Conservation (phyloP, 495 filamentous ascomycete species). For the Hypoxylon fragiforme region DNA sequence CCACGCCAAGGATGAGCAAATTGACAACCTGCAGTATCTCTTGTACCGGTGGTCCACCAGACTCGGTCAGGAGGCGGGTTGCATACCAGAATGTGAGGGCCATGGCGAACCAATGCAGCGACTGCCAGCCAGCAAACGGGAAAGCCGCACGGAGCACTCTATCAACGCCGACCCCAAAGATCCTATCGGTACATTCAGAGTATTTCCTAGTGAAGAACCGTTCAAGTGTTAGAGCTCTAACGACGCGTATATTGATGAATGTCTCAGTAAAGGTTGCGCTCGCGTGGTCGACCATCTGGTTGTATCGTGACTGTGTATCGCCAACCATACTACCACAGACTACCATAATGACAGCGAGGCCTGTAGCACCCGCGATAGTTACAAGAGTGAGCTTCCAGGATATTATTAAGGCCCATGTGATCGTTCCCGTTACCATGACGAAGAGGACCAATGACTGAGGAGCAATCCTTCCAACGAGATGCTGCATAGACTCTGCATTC, state of each 20-base stretch:
- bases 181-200: constrained; percentile 47
- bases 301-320: constrained; percentile 71
- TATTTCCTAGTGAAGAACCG: constrained; percentile 72
- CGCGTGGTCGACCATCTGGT: constrained; percentile 58
- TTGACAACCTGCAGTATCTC: constrained; percentile 74
- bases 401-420: constrained; percentile 73
- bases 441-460: constrained; percentile 66
- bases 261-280: constrained; percentile 73
- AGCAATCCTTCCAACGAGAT: constrained; percentile 76
- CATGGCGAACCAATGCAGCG: constrained; percentile 69
- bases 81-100: constrained; percentile 87
- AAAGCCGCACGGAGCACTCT: constrained; percentile 66
- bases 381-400: constrained; percentile 86
- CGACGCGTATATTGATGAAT: constrained; percentile 79
- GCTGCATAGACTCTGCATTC: constrained; percentile 85
- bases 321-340: constrained; percentile 63
- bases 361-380: constrained; percentile 66
- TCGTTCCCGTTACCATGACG: constrained; percentile 64
- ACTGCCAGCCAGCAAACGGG: constrained; percentile 76
- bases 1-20: constrained; percentile 79
- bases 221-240: constrained; percentile 78
- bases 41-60: constrained; percentile 49
- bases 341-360: constrained; percentile 67
- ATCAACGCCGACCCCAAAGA: constrained; percentile 59
- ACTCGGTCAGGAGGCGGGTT: constrained; percentile 58